Percentiles rank a stretch among this genome's conserved stretches.
Evolutionary conservation across 2,329 filamentous ascomycete species (phyloP).

Genomic region (Colletotrichum salicis): DNA sequence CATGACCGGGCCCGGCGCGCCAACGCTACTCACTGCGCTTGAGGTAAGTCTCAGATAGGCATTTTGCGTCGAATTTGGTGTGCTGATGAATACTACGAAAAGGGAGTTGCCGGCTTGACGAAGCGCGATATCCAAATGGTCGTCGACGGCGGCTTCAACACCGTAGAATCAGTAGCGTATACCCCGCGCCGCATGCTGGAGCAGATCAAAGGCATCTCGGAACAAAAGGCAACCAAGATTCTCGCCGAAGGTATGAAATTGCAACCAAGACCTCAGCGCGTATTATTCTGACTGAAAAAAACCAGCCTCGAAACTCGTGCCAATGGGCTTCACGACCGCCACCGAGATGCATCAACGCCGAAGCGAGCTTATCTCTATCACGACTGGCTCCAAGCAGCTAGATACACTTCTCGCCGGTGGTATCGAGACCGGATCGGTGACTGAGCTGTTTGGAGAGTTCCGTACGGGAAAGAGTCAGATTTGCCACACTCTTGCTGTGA

Average conservation of each 20-base stretch:
- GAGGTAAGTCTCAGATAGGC: constrained; percentile 69
- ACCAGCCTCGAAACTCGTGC: constrained; percentile 90
- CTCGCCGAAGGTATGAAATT: constrained; percentile 78
- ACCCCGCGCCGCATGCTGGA: constrained; percentile 85
- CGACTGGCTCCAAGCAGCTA: constrained; percentile 96
- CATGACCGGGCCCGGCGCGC: constrained; percentile 87
- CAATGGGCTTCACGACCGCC: constrained; percentile 98
- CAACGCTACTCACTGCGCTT: constrained; percentile 84
- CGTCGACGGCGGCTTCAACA: constrained; percentile 91
- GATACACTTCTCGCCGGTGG: constrained; percentile 95
- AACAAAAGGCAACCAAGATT: constrained; percentile 94
- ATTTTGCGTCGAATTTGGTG: not conserved
- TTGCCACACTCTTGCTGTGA: constrained; percentile 97
- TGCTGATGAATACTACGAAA: not conserved
- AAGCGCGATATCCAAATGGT: constrained; percentile 95
- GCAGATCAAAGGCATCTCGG: constrained; percentile 97
- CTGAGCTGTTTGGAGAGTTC: constrained; percentile 98
- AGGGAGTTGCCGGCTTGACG: constrained; percentile 91
- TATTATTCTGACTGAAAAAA: not conserved
- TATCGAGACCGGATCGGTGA: constrained; percentile 96
- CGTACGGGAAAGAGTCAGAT: constrained; percentile 98
- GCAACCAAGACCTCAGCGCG: constrained; percentile 35
- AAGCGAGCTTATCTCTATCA: constrained; percentile 97
- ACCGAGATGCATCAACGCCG: constrained; percentile 98
- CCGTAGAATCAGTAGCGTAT: constrained; percentile 95